phyloP scores from a whole-genome alignment of 139 green algal species.

The Monoraphidium neglectum region DNA sequence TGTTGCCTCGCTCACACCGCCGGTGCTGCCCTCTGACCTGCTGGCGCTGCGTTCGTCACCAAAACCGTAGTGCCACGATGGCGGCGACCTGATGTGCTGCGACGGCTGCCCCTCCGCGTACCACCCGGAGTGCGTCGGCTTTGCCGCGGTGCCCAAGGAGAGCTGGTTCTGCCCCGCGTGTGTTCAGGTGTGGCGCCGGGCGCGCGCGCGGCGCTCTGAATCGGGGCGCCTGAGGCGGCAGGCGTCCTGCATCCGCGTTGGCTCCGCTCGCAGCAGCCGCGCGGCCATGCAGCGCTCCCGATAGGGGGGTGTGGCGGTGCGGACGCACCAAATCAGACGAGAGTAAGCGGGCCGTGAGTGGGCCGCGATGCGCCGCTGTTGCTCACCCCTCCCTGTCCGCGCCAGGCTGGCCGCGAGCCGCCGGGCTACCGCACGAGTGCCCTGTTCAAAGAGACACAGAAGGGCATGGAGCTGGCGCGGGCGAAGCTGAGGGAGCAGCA shows the following conservation, averaged over 20 bases:
- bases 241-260: too few species aligned
- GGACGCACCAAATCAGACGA: too few species aligned
- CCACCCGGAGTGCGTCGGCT: slow-evolving; percentile 50
- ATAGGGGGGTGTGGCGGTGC: too few species aligned
- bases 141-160: slow-evolving; percentile 18
- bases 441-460: slow-evolving; percentile 26
- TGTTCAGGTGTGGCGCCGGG: slow-evolving; percentile 5
- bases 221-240: too few species aligned
- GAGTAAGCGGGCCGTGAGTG: too few species aligned
- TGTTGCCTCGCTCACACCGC: too few species aligned
- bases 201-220: too few species aligned
- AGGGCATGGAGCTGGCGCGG: slow-evolving; percentile 25
- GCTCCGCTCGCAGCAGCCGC: too few species aligned
- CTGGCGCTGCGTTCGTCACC: too few species aligned
- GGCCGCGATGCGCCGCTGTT: too few species aligned
- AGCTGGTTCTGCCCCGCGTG: slow-evolving; percentile 6
- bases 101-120: slow-evolving; percentile 50
- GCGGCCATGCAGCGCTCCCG: too few species aligned
- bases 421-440: slow-evolving; percentile 20
- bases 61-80: slow-evolving; percentile 54
- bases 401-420: slow-evolving; percentile 29
- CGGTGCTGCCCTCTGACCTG: too few species aligned
- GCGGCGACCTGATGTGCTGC: slow-evolving; percentile 57
- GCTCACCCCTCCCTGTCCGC: not conserved
- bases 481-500: slow-evolving; percentile 10